Percentiles rank a stretch among this genome's conserved stretches.
Evolutionary conservation across 1,284 basidiomycete species (phyloP).

Genomic region (Anthracocystis walkeri): DNA sequence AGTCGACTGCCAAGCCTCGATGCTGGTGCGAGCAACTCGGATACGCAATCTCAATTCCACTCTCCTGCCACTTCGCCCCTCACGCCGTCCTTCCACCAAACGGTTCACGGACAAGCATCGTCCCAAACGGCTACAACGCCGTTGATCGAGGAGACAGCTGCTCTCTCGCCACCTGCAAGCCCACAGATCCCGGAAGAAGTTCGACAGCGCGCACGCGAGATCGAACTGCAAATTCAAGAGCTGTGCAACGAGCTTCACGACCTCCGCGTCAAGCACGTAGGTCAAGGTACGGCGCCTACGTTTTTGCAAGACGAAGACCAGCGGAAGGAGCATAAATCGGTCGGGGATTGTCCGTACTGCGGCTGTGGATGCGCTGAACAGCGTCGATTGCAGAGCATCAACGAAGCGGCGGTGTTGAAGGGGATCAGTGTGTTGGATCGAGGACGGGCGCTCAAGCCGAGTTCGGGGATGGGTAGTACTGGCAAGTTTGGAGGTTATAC

Average conservation of each 20-base stretch:
- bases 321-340: constrained; percentile 5
- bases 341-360: constrained; percentile 38
- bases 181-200: constrained; percentile 44
- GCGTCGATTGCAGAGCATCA: constrained; percentile 53
- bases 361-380: constrained; percentile 58
- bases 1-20: constrained; percentile 45
- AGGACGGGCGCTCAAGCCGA: constrained; percentile 53
- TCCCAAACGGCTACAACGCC: not conserved
- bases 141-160: constrained; percentile 6
- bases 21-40: constrained; percentile 37
- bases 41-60: constrained; percentile 45
- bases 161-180: constrained; percentile 18
- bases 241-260: constrained; percentile 48
- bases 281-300: constrained; percentile 31
- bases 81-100: constrained; percentile 46
- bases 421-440: constrained; percentile 56
- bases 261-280: constrained; percentile 42
- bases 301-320: constrained; percentile 17
- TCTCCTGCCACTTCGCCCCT: constrained; percentile 42
- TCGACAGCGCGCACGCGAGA: constrained; percentile 40
- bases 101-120: constrained; percentile 9
- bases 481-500: constrained; percentile 58
- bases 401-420: constrained; percentile 57
- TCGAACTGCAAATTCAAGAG: constrained; percentile 50
- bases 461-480: constrained; percentile 38